Evolutionary conservation across 805 yeast species (phyloP).

Genomic region (Zygotorulaspora danielsina): DNA sequence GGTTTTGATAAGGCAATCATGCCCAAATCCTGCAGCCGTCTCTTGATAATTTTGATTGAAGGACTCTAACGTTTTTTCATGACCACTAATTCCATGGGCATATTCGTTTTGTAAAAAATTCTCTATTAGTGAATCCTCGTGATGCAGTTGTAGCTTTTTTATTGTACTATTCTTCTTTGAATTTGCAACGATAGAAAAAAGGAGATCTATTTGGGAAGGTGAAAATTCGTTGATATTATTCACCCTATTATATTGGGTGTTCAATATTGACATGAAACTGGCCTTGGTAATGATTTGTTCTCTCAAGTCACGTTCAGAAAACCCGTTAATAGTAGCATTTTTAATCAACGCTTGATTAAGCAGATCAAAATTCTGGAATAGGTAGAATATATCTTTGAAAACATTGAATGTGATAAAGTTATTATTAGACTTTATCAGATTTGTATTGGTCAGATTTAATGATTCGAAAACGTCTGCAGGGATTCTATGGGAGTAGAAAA

Average conservation of each 20-base stretch:
- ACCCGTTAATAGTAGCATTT: slow-evolving; percentile 31
- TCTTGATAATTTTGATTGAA: slow-evolving; percentile 31
- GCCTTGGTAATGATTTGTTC: slow-evolving; percentile 36
- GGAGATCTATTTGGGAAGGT: slow-evolving; percentile 39
- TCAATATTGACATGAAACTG: slow-evolving; percentile 36
- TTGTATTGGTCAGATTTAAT: slow-evolving; percentile 31
- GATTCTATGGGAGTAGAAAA: slow-evolving; percentile 39
- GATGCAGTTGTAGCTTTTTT: slow-evolving; percentile 23
- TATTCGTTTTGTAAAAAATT: slow-evolving; percentile 30
- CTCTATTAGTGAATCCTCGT: slow-evolving; percentile 28
- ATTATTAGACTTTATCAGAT: slow-evolving; percentile 29
- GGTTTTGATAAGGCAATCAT: slow-evolving; percentile 14
- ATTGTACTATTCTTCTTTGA: slow-evolving; percentile 30
- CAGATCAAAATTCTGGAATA: slow-evolving; percentile 40
- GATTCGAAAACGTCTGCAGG: slow-evolving; percentile 36
- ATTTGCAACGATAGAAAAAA: slow-evolving; percentile 38
- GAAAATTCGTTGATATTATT: slow-evolving; percentile 41
- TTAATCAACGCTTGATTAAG: slow-evolving; percentile 38
- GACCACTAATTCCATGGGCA: slow-evolving; percentile 21
- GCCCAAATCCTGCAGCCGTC: slow-evolving; percentile 23
- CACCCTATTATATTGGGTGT: slow-evolving; percentile 38
- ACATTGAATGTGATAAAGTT: slow-evolving; percentile 36
- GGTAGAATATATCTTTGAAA: slow-evolving; percentile 38
- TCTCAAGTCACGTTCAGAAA: slow-evolving; percentile 29
- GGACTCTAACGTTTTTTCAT: slow-evolving; percentile 20